These are phyloP conservation scores for Puccinia novopanici DNA, from an alignment of 1,284 basidiomycete species.

Conservation along the genomic window DNA sequence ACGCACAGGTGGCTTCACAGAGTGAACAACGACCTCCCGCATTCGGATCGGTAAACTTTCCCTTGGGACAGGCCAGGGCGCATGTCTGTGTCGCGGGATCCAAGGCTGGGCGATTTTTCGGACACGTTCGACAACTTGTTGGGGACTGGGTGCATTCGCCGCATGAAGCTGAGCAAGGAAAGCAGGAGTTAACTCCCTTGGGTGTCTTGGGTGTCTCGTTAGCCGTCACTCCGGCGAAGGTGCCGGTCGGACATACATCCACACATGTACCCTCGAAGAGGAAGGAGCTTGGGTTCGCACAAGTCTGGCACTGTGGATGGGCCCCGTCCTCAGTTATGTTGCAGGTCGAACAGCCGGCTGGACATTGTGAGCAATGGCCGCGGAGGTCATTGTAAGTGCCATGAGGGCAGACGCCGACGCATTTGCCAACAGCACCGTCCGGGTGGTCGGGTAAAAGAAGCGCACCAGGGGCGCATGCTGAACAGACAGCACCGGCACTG, in stretches of 20 bases:
- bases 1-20: slow-evolving; percentile 28
- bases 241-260: slow-evolving; percentile 19
- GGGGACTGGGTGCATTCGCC: slow-evolving; percentile 21
- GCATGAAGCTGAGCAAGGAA: slow-evolving; percentile 27
- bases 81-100: slow-evolving; percentile 38
- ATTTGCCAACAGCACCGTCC: background rate
- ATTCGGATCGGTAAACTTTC: slow-evolving; percentile 16
- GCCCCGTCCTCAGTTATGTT: background rate
- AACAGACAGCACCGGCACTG: slow-evolving; percentile 17
- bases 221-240: slow-evolving; percentile 18
- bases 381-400: slow-evolving; percentile 28
- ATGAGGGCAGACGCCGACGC: slow-evolving; percentile 30
- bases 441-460: slow-evolving; percentile 27
- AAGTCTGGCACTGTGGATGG: slow-evolving; percentile 21
- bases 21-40: slow-evolving; percentile 22
- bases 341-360: slow-evolving; percentile 29
- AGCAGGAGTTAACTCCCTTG: slow-evolving; percentile 27
- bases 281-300: background rate
- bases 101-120: slow-evolving; percentile 18
- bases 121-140: slow-evolving; percentile 32
- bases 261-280: slow-evolving; percentile 17
- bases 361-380: slow-evolving; percentile 21
- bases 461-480: slow-evolving; percentile 27
- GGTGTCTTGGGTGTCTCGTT: slow-evolving; percentile 18
- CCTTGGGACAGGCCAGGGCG: slow-evolving; percentile 23